A percentile compares a stretch with the other conserved stretches of the same genome.
These are phyloP conservation scores for Phoma sp. DNA, from an alignment of 2,329 filamentous ascomycete genomes.

Conservation along the genomic window DNA sequence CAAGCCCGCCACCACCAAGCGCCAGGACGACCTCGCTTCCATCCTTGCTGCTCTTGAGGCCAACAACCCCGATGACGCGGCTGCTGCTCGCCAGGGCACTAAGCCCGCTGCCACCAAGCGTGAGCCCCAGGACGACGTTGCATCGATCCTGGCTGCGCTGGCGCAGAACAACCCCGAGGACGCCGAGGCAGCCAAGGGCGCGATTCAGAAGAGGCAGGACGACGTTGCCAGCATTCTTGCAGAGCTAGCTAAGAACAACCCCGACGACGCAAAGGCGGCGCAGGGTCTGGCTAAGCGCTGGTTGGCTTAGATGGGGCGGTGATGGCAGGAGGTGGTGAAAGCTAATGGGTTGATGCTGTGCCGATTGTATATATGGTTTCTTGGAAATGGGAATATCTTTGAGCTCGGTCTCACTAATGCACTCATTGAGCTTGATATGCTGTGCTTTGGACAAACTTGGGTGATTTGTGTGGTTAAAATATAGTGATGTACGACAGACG, in stretches of 20 bases:
- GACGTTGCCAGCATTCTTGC: slow-evolving; percentile 28
- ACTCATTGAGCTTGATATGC: slow-evolving; percentile 1
- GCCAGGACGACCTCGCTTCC: slow-evolving; percentile 24
- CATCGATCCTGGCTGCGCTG: slow-evolving; percentile 21
- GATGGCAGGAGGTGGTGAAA: neutral
- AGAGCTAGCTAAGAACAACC: slow-evolving; percentile 26
- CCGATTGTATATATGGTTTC: slow-evolving; percentile 11
- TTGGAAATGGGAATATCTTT: slow-evolving; percentile 6
- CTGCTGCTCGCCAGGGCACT: slow-evolving; percentile 21
- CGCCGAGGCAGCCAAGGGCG: slow-evolving; percentile 20
- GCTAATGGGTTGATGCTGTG: neutral
- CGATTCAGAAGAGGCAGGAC: slow-evolving; percentile 24
- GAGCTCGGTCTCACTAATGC: slow-evolving; percentile 16
- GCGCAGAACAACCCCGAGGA: slow-evolving; percentile 25
- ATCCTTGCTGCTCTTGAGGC: slow-evolving; percentile 27
- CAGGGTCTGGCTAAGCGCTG: slow-evolving; percentile 21
- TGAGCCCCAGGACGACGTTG: slow-evolving; percentile 19
- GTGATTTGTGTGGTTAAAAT: too few relatives aligned
- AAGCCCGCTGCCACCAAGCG: slow-evolving; percentile 4
- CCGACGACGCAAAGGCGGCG: slow-evolving; percentile 26
- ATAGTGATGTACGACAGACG: too few relatives aligned
- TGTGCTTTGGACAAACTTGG: neutral
- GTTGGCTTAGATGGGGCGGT: slow-evolving; percentile 12
- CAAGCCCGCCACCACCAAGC: slow-evolving; percentile 15
- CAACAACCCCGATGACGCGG: slow-evolving; percentile 28